These are phyloP conservation scores for Ogataea degrootiae DNA, from an alignment of 805 yeast genomes.

Conservation along the genomic window DNA sequence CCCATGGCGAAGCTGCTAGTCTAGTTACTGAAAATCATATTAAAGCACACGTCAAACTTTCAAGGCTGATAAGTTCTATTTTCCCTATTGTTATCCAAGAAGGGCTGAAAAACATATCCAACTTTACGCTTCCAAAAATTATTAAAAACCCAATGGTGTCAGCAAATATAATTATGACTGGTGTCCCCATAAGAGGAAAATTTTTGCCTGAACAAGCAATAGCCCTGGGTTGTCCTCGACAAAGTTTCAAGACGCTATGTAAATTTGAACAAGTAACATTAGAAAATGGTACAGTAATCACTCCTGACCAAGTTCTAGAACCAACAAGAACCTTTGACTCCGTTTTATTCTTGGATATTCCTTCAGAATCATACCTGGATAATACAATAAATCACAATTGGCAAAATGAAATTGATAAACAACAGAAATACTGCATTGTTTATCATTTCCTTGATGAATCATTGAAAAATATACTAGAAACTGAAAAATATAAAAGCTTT, in stretches of 20 bases:
- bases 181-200: slow-evolving; percentile 69
- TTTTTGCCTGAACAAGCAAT: slow-evolving; percentile 65
- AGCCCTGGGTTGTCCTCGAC: slow-evolving; percentile 64
- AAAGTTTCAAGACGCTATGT: slow-evolving; percentile 52
- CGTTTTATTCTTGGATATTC: slow-evolving; percentile 69
- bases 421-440: slow-evolving; percentile 38
- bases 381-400: slow-evolving; percentile 25
- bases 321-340: slow-evolving; percentile 54
- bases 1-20: not conserved
- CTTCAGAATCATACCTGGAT: slow-evolving; percentile 42
- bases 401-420: slow-evolving; percentile 10
- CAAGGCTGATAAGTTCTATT: slow-evolving; percentile 16
- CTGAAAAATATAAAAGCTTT: slow-evolving; percentile 42
- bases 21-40: not conserved
- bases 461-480: slow-evolving; percentile 34
- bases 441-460: slow-evolving; percentile 75
- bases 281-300: slow-evolving; percentile 52
- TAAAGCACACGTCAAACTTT: slow-evolving; percentile 8
- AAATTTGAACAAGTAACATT: slow-evolving; percentile 54
- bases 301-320: slow-evolving; percentile 70
- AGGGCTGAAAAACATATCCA: slow-evolving; percentile 14
- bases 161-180: slow-evolving; percentile 63
- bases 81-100: slow-evolving; percentile 18
- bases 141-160: slow-evolving; percentile 34
- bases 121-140: slow-evolving; percentile 21